A percentile compares a stretch with the other conserved stretches of the same genome.
Conservation (phyloP, 2,329 filamentous ascomycete species). For the Thelonectria blattea region DNA sequence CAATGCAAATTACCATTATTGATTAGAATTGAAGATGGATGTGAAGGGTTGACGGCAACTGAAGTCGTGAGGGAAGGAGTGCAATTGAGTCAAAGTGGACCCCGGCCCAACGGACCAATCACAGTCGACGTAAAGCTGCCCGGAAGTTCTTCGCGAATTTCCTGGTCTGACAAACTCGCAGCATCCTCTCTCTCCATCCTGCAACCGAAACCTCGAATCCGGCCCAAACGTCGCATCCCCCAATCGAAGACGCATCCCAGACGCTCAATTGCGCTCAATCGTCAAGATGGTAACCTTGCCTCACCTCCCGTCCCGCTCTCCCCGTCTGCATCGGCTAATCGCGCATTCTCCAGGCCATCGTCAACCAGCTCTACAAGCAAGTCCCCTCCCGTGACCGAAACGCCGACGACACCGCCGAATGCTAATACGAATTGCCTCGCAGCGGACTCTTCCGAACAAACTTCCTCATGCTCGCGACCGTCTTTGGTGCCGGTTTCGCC, state of each 20-base stretch:
- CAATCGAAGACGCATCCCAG: conserved; percentile 32
- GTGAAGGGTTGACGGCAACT: too few relatives aligned
- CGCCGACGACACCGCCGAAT: conserved; percentile 20
- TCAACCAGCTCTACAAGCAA: conserved; percentile 49
- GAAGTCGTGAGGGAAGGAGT: too few relatives aligned
- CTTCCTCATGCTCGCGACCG: conserved; percentile 81
- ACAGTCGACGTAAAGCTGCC: conserved; percentile 38
- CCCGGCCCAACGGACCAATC: conserved; percentile 40
- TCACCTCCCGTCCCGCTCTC: background rate
- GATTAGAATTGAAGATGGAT: too few relatives aligned
- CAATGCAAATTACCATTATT: background rate
- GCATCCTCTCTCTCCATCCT: conserved; percentile 41
- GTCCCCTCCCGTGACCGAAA: conserved; percentile 36
- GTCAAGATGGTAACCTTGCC: conserved; percentile 46
- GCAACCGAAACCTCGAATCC: conserved; percentile 38
- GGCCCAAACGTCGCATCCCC: conserved; percentile 36
- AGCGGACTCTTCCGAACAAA: conserved; percentile 89
- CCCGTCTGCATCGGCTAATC: conserved; percentile 41
- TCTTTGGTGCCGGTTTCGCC: conserved; percentile 87
- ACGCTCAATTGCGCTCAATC: conserved; percentile 41
- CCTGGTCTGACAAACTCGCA: conserved; percentile 41
- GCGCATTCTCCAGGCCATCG: conserved; percentile 45
- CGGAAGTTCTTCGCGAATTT: conserved; percentile 44
- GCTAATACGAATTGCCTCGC: conserved; percentile 38
- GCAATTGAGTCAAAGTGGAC: conserved; percentile 29